Conservation (phyloP, 208 protist species). For the Trypanosoma platydactyli region DNA sequence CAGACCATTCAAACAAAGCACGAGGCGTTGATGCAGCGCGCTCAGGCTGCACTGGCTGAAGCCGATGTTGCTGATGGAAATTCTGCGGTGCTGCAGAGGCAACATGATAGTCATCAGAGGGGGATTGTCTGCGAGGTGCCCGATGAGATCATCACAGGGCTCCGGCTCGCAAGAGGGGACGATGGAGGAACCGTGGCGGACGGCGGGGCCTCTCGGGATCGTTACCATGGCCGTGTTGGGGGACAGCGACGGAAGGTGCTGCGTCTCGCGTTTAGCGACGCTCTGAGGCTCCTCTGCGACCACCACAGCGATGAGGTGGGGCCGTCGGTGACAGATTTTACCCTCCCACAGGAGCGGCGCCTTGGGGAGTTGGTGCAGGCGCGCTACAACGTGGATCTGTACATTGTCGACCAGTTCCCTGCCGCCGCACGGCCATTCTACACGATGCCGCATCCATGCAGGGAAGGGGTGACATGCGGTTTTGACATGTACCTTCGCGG, state of each 20-base stretch:
- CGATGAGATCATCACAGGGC: conserved; percentile 22
- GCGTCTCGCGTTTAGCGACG: conserved; percentile 54
- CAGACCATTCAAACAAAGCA: conserved; percentile 55
- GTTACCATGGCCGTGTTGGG: conserved; percentile 54
- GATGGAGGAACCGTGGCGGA: background rate
- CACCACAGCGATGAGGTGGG: conserved; percentile 18
- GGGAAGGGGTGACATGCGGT: conserved; percentile 42
- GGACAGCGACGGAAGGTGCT: conserved; percentile 36
- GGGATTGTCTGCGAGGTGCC: conserved; percentile 43
- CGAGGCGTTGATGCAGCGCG: conserved; percentile 14
- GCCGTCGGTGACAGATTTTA: conserved; percentile 76
- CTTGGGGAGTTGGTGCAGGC: conserved; percentile 94
- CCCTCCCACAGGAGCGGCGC: conserved; percentile 86
- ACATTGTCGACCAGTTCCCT: conserved; percentile 98
- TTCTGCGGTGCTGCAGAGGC: too few relatives aligned
- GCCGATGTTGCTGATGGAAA: conserved; percentile 12
- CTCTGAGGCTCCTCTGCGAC: conserved; percentile 47
- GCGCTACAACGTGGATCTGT: conserved; percentile 98
- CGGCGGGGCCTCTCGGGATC: conserved; percentile 26
- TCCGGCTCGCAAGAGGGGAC: conserved; percentile 22
- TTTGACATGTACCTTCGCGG: conserved; percentile 99
- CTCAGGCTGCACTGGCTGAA: conserved; percentile 20
- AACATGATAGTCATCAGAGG: background rate
- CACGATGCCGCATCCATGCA: conserved; percentile 94
- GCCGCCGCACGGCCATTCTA: conserved; percentile 97